These are phyloP conservation scores for Candida oleophila DNA, from an alignment of 805 yeast species.

Conservation along the genomic window DNA sequence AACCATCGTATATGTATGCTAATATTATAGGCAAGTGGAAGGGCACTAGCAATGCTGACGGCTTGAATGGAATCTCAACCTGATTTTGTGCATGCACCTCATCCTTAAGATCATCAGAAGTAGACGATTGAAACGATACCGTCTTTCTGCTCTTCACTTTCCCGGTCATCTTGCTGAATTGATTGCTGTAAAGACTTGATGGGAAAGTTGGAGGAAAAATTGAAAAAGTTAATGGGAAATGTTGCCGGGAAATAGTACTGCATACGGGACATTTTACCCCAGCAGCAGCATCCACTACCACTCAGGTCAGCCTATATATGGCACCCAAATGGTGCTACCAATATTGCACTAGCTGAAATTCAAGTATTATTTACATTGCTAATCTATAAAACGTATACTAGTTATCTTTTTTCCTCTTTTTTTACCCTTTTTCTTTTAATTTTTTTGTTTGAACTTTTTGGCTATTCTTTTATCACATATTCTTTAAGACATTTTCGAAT, in stretches of 20 bases:
- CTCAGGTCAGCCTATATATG: too few relatives aligned
- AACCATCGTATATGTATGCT: slow-evolving; percentile 5
- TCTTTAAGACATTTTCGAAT: slow-evolving; percentile 42
- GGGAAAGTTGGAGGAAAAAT: neutral
- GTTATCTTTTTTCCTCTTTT: too few relatives aligned
- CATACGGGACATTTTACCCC: too few relatives aligned
- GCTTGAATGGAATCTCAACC: neutral
- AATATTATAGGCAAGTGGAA: slow-evolving; percentile 14
- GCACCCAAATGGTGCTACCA: too few relatives aligned
- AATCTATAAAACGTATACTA: too few relatives aligned
- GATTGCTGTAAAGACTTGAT: too few relatives aligned
- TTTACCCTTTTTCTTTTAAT: too few relatives aligned
- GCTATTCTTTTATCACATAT: slow-evolving; percentile 16
- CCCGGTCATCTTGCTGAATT: neutral
- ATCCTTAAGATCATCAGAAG: neutral
- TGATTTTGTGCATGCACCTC: slow-evolving; percentile 2
- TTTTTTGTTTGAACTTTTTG: too few relatives aligned
- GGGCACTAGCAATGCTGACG: slow-evolving; percentile 20
- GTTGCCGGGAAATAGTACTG: neutral
- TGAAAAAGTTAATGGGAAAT: neutral
- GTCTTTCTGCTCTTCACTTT: slow-evolving; percentile 1
- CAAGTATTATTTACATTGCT: too few relatives aligned
- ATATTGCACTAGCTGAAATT: too few relatives aligned
- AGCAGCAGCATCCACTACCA: too few relatives aligned
- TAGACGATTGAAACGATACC: slow-evolving; percentile 1